phyloP scores from a whole-genome alignment of 441 rosid species.

The Adansonia rubrostipa region DNA sequence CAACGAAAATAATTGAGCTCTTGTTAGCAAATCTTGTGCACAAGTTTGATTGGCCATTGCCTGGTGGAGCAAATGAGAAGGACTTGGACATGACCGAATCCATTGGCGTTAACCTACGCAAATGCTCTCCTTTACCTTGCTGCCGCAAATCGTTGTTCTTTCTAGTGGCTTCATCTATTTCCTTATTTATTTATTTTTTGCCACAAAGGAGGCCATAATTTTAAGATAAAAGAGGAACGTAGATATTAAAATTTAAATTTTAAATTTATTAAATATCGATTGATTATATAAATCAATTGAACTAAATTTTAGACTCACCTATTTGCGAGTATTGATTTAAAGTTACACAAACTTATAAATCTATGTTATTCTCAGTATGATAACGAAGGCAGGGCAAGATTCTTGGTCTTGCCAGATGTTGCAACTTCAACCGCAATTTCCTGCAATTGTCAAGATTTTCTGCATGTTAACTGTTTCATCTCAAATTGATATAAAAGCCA shows the following conservation, averaged over 20 bases:
- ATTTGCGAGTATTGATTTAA: background rate
- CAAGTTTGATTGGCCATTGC: constrained; percentile 35
- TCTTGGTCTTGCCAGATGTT: no score
- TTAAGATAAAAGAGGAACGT: no score
- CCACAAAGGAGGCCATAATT: no score
- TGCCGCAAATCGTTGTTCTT: constrained; percentile 20
- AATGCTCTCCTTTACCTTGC: constrained; percentile 28
- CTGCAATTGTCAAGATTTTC: no score
- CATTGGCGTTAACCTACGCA: constrained; percentile 18
- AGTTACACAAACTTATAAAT: background rate
- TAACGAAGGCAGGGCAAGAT: background rate
- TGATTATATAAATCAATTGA: no score
- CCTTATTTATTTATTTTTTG: no score
- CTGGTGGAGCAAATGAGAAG: constrained; percentile 8
- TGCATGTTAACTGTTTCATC: no score
- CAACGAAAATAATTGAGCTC: constrained; percentile 27
- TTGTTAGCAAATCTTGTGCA: constrained; percentile 32
- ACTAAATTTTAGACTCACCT: no score
- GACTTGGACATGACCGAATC: constrained; percentile 29
- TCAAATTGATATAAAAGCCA: no score
- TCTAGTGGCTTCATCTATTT: background rate
- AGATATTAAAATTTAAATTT: no score
- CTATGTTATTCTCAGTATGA: background rate
- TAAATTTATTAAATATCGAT: no score
- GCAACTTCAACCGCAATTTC: no score